Evolutionary conservation across 1,284 basidiomycete species (phyloP).

Genomic region (Heterobasidion parviporum): DNA sequence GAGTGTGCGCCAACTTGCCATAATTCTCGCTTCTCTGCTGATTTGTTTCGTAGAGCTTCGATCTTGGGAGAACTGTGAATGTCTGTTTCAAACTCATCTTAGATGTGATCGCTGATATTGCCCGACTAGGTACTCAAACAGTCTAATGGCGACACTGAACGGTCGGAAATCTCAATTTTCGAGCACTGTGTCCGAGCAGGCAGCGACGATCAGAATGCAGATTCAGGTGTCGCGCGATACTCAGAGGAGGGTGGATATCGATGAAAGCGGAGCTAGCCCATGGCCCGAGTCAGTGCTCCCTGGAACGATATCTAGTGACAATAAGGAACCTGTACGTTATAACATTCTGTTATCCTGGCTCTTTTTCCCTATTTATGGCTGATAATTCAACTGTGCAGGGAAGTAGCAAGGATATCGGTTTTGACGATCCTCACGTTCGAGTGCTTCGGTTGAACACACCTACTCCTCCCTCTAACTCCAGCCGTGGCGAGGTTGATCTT

Average conservation of each 20-base stretch:
- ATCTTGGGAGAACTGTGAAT: not conserved
- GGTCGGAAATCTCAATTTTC: not conserved
- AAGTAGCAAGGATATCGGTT: no score
- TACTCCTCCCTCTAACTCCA: no score
- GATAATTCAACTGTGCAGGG: no score
- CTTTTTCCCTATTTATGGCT: no score
- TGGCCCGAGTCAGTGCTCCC: not conserved
- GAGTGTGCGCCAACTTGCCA: not conserved
- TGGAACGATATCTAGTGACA: not conserved
- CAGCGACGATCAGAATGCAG: not conserved
- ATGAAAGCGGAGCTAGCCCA: not conserved
- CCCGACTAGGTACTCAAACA: not conserved
- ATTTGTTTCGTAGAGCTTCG: not conserved
- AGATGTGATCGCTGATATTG: not conserved
- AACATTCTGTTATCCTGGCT: no score
- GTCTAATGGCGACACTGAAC: not conserved
- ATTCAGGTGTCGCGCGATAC: not conserved
- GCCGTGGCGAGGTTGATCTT: no score
- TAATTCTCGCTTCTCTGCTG: not conserved
- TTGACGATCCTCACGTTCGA: no score
- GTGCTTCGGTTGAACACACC: no score
- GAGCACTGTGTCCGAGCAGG: not conserved
- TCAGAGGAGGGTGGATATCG: not conserved
- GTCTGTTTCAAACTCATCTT: not conserved
- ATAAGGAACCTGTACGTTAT: no score